Evolutionary conservation across 768 basidiomycete species (phyloP).

Genomic region (Calocybe cyanea): DNA sequence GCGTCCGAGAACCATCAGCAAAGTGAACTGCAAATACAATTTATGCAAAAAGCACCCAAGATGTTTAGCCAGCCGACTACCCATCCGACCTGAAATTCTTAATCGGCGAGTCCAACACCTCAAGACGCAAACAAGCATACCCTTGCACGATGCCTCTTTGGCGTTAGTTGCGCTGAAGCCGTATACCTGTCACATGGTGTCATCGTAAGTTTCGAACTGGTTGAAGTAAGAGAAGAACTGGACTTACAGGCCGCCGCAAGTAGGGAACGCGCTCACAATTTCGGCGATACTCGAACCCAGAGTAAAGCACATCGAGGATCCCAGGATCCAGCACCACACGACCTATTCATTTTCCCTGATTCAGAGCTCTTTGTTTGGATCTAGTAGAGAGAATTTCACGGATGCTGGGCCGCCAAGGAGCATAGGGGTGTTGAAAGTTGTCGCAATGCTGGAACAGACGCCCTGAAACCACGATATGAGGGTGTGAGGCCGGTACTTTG

Average conservation of each 20-base stretch:
- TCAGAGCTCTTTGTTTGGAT: too few species aligned
- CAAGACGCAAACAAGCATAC: conserved; percentile 25
- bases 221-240: not conserved
- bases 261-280: conserved; percentile 73
- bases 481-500: not conserved
- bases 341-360: conserved; percentile 32
- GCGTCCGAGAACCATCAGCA: not conserved
- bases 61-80: conserved; percentile 83
- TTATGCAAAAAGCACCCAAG: conserved; percentile 50
- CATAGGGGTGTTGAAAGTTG: conserved; percentile 75
- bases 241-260: conserved; percentile 66
- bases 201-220: not conserved
- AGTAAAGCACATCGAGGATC: conserved; percentile 69
- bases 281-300: conserved; percentile 72
- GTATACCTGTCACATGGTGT: conserved; percentile 48
- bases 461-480: conserved; percentile 34
- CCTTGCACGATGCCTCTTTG: conserved; percentile 58
- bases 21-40: not conserved
- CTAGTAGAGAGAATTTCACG: conserved; percentile 30
- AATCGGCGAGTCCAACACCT: not conserved
- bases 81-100: conserved; percentile 55
- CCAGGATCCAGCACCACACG: conserved; percentile 75
- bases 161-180: conserved; percentile 75
- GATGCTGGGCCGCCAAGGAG: conserved; percentile 67
- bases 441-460: conserved; percentile 71